These are phyloP conservation scores for Pueraria montana DNA, from an alignment of 306 rosid genomes.

Conservation along the genomic window DNA sequence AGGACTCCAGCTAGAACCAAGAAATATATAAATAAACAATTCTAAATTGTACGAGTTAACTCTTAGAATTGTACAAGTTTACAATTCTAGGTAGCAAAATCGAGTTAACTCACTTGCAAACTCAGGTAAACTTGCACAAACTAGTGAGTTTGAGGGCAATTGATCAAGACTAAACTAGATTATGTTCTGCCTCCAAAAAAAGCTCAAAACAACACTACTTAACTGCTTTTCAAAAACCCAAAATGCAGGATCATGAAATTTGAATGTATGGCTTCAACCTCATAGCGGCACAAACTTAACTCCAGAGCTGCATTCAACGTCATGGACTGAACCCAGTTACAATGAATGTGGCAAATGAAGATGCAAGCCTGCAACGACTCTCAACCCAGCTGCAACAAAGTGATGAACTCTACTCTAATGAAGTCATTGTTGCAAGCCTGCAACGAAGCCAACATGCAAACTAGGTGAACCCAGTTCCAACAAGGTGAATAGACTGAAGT, in stretches of 20 bases:
- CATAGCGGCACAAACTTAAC: background rate
- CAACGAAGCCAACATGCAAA: background rate
- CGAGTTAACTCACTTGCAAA: background rate
- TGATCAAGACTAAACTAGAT: background rate
- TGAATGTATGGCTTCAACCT: background rate
- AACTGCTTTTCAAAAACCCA: background rate
- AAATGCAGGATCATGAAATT: background rate
- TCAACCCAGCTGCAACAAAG: background rate
- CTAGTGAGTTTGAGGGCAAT: background rate
- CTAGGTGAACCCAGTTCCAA: background rate
- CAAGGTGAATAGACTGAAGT: too few relatives aligned
- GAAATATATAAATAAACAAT: conserved; percentile 6
- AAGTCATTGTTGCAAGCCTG: background rate
- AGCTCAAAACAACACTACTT: background rate
- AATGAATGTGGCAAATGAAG: background rate
- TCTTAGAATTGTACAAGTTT: background rate
- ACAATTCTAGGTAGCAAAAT: background rate
- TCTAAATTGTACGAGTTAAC: too few relatives aligned
- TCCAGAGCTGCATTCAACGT: background rate
- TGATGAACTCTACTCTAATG: background rate
- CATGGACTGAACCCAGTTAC: background rate
- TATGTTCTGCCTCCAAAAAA: background rate
- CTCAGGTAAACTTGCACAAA: background rate
- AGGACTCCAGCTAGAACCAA: too few relatives aligned
- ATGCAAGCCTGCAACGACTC: background rate